A percentile compares a stretch with the other conserved stretches of the same genome.
Conservation (phyloP, 2,329 filamentous ascomycete genomes). For the Aspergillus tamarii region DNA sequence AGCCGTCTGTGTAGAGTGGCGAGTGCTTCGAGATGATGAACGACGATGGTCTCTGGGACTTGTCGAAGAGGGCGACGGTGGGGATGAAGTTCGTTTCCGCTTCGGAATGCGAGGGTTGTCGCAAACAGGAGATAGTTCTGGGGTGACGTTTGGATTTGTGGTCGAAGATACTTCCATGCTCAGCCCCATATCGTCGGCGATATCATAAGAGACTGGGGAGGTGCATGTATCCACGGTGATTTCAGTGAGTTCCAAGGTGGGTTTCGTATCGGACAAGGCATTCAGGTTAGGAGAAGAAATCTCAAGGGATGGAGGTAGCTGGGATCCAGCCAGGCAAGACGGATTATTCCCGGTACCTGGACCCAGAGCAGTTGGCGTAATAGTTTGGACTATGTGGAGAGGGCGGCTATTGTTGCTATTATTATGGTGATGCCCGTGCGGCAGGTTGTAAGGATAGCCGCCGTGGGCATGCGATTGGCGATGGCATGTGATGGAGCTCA, state of each 20-base stretch:
- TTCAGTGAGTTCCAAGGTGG: conserved; percentile 24
- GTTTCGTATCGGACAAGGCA: conserved; percentile 22
- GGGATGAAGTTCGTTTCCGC: conserved; percentile 30
- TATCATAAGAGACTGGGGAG: neutral
- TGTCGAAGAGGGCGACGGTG: conserved; percentile 34
- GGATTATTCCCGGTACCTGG: conserved; percentile 9
- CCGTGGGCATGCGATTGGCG: conserved; percentile 20
- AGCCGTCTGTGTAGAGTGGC: conserved; percentile 28
- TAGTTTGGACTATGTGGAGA: conserved; percentile 14
- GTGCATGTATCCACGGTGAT: conserved; percentile 17
- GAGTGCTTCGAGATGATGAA: conserved; percentile 40
- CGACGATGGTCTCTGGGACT: conserved; percentile 28
- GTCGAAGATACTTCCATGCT: neutral
- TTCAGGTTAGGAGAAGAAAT: conserved; percentile 13
- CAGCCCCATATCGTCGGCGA: conserved; percentile 10
- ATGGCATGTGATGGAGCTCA: conserved; percentile 34
- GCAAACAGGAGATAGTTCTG: conserved; percentile 3
- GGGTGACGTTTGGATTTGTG: neutral
- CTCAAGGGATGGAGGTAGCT: conserved; percentile 14
- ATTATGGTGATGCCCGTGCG: conserved; percentile 13
- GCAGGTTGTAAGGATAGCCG: conserved; percentile 14
- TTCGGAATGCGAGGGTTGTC: conserved; percentile 18
- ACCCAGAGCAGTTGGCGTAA: conserved; percentile 17
- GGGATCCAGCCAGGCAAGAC: conserved; percentile 5
- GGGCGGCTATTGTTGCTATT: conserved; percentile 17